A percentile compares a stretch with the other conserved stretches of the same genome.
These are phyloP conservation scores for Alternaria infectoria DNA, from an alignment of 2,329 filamentous ascomycete genomes.

Conservation along the genomic window DNA sequence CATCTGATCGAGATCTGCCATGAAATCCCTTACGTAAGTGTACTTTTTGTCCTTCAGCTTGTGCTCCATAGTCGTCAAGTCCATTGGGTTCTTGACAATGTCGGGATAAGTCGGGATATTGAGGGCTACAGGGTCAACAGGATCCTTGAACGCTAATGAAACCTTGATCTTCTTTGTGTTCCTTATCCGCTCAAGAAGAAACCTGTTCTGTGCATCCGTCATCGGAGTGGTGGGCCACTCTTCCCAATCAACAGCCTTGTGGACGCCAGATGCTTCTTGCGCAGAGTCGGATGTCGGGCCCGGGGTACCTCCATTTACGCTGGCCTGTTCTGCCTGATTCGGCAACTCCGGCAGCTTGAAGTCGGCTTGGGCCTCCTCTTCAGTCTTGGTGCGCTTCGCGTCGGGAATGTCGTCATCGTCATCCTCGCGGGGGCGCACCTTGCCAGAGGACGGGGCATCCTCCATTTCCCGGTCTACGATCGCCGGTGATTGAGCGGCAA, in stretches of 20 bases:
- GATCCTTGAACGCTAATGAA: slow-evolving; percentile 74
- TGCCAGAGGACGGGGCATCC: slow-evolving; percentile 48
- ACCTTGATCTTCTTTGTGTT: slow-evolving; percentile 87
- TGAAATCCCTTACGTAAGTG: slow-evolving; percentile 71
- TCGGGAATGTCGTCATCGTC: slow-evolving; percentile 67
- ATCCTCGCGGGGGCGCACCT: slow-evolving; percentile 67
- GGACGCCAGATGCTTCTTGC: slow-evolving; percentile 38
- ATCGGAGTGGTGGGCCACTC: slow-evolving; percentile 42
- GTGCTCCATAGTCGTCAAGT: slow-evolving; percentile 80
- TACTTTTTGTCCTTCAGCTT: slow-evolving; percentile 78
- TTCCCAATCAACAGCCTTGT: slow-evolving; percentile 42
- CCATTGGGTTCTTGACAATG: slow-evolving; percentile 79
- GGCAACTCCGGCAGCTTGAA: slow-evolving; percentile 56
- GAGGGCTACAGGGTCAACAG: slow-evolving; percentile 79
- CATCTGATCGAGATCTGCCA: slow-evolving; percentile 76
- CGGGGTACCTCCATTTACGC: slow-evolving; percentile 27
- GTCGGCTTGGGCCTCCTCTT: slow-evolving; percentile 49
- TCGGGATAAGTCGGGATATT: slow-evolving; percentile 76
- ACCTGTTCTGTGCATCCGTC: slow-evolving; percentile 65
- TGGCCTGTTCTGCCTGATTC: slow-evolving; percentile 37
- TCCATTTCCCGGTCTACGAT: slow-evolving; percentile 45
- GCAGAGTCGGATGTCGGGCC: slow-evolving; percentile 34
- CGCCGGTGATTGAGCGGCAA: slow-evolving; percentile 31
- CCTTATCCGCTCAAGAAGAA: slow-evolving; percentile 69
- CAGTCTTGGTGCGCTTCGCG: slow-evolving; percentile 82